Conservation (phyloP, 2,329 filamentous ascomycete genomes). For the Niveomyces coronatus region DNA sequence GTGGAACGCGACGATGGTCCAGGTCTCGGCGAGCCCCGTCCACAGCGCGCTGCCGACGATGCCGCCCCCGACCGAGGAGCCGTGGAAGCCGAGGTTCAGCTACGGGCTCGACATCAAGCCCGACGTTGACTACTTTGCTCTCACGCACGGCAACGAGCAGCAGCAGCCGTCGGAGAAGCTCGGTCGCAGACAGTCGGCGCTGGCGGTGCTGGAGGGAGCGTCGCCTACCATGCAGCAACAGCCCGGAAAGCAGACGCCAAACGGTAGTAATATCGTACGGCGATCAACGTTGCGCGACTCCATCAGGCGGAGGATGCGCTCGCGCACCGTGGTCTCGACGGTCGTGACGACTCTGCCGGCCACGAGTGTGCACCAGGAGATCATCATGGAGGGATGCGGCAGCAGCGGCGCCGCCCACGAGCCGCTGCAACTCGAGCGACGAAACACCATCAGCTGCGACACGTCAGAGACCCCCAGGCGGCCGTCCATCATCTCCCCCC, state of each 20-base stretch:
- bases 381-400: slow-evolving; percentile 42
- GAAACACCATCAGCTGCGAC: slow-evolving; percentile 10
- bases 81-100: slow-evolving; percentile 2
- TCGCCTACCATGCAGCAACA: slow-evolving; percentile 6
- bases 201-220: slow-evolving; percentile 9
- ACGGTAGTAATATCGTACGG: slow-evolving; percentile 18
- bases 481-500: slow-evolving; percentile 14
- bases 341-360: slow-evolving; percentile 13
- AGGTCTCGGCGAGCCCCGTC: too few relatives aligned
- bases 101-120: slow-evolving; percentile 35
- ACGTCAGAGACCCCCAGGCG: slow-evolving; percentile 15
- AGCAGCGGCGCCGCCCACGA: too few relatives aligned
- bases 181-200: slow-evolving; percentile 3
- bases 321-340: slow-evolving; percentile 16
- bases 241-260: slow-evolving; percentile 21
- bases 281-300: slow-evolving; percentile 25
- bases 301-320: slow-evolving; percentile 15
- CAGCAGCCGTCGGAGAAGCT: background rate
- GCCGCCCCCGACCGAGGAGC: slow-evolving; percentile 1
- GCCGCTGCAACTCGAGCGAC: slow-evolving; percentile 14
- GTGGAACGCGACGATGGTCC: slow-evolving; percentile 31
- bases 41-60: slow-evolving; percentile 1
- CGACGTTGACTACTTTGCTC: slow-evolving; percentile 45
- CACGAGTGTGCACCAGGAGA: slow-evolving; percentile 34
- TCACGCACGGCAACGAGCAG: slow-evolving; percentile 24